phyloP scores from a whole-genome alignment of 805 yeast genomes.

The Lipomyces kockii region DNA sequence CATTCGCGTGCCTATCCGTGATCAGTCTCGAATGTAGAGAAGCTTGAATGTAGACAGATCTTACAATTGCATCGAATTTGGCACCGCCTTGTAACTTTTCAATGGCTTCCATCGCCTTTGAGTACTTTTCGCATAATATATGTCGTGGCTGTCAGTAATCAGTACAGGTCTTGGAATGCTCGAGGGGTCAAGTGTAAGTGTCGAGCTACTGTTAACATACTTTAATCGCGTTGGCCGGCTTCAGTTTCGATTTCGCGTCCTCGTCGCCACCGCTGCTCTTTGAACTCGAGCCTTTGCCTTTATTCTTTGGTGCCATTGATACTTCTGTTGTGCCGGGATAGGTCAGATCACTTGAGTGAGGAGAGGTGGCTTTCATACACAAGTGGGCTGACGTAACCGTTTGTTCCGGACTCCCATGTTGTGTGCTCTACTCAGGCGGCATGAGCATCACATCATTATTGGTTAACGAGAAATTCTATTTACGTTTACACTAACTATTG shows the following conservation, averaged over 20 bases:
- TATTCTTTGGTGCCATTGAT: conserved; percentile 15
- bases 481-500: too few relatives aligned
- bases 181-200: neutral
- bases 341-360: neutral
- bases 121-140: conserved; percentile 34
- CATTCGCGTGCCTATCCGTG: conserved; percentile 30
- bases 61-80: conserved; percentile 34
- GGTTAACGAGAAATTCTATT: too few relatives aligned
- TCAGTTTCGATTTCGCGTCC: conserved; percentile 19
- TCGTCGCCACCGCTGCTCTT: neutral
- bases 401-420: too few relatives aligned
- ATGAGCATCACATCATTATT: too few relatives aligned
- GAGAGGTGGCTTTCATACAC: neutral
- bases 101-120: conserved; percentile 34
- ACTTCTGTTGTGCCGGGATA: neutral
- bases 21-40: neutral
- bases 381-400: too few relatives aligned
- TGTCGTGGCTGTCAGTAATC: conserved; percentile 29
- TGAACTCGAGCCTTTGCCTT: neutral
- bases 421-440: too few relatives aligned
- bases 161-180: neutral
- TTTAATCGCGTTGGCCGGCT: conserved; percentile 34
- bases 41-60: neutral
- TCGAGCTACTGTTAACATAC: conserved; percentile 5
- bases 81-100: conserved; percentile 30